Evolutionary conservation across 495 filamentous ascomycete genomes (phyloP), one percentile per base, ranked within the genome.

Genomic region (Echria macrotheca): DNA sequence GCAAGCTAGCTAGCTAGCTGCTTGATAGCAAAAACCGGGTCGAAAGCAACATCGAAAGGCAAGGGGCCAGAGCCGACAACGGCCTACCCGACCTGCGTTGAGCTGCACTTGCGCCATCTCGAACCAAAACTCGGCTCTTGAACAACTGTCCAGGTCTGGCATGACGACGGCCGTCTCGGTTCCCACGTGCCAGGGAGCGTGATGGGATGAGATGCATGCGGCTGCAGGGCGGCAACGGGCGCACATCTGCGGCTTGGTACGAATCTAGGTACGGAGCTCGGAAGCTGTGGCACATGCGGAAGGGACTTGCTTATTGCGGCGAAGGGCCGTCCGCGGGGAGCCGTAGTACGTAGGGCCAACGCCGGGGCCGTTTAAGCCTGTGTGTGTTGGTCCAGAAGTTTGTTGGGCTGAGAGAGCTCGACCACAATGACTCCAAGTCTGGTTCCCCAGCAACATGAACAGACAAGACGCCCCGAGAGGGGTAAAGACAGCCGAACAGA

Each of bases 231-330:
- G 18, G 38, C 18, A 41, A 25, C 38, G 38, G 38, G 6, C 7
- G 28, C 28, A 14, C 38, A 23, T 12, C 36, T 18, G 3, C 19
- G 14, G n/a, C 19, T 41, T 6, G 38, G 38, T 15, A 17, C 38
- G 19, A 41, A 41, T 37, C 18, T 41, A 21, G 38, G 38, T 24
- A 21, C 38, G 38, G n/a, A n/a, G n/a, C n/a, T n/a, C n/a, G n/a
- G 38, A 41, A 24, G 38, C 21, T 22, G 21, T 24, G 38, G 38
- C 21, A 21, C 18, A 41, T 41, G 14, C 19, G 18, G 36, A 39
- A 41, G 38, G 38, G 38, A 41, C 38, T 41, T 41, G 38, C 38
- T 41, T 41, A 41, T 41, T 41, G 22, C 38, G 38, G 38, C 38
- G 38, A 41, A 41, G 38, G 38, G 38, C 21, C 38, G 17, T 21